These are phyloP conservation scores for Primulina tabacum DNA, from an alignment of 257 asterid genomes.

Conservation along the genomic window DNA sequence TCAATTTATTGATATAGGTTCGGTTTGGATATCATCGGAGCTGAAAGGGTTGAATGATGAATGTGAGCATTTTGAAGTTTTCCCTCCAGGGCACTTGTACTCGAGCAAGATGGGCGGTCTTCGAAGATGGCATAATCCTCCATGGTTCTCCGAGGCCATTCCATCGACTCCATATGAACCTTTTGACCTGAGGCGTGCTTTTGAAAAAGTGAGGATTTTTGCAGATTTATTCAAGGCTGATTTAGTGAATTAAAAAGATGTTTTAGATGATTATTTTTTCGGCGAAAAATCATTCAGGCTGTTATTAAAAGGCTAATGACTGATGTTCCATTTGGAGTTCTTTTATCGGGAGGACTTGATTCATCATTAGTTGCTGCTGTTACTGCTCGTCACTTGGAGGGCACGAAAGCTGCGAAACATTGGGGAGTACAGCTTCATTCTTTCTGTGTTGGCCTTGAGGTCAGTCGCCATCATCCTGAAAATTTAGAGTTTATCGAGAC, in stretches of 20 bases:
- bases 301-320: conserved; percentile 93
- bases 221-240: background rate
- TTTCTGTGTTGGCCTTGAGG: conserved; percentile 98
- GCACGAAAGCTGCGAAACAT: conserved; percentile 78
- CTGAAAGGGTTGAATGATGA: conserved; percentile 80
- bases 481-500: background rate
- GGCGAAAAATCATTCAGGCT: conserved; percentile 51
- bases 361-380: conserved; percentile 89
- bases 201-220: conserved; percentile 62
- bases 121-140: conserved; percentile 87
- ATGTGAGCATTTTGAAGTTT: conserved; percentile 86
- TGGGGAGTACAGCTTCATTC: conserved; percentile 98
- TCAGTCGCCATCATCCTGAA: conserved; percentile 15
- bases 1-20: conserved; percentile 44
- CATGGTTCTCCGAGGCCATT: conserved; percentile 78
- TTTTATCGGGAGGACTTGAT: conserved; percentile 95
- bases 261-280: background rate
- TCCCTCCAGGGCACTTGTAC: conserved; percentile 91
- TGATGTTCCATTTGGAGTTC: conserved; percentile 96
- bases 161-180: conserved; percentile 93
- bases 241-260: background rate
- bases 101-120: conserved; percentile 76
- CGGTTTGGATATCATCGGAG: conserved; percentile 92
- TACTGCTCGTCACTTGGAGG: conserved; percentile 85
- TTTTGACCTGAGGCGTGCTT: conserved; percentile 67